Base-by-base conservation (phyloP, 805 yeast species). In the Teunomyces funiuensis region DNA sequence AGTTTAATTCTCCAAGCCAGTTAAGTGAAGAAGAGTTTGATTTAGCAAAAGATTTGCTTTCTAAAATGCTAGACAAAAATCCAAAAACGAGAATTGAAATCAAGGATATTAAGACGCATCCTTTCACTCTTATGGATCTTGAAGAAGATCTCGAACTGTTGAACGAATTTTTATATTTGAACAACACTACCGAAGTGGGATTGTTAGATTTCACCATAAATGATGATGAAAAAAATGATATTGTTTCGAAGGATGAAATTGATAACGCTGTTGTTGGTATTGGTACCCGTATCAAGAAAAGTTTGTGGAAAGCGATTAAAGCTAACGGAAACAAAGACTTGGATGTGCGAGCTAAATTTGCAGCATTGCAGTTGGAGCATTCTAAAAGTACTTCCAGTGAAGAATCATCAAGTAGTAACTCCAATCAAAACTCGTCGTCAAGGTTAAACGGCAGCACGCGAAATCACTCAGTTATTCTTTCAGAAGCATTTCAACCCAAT, bases 211-310 rank as follows among this genome's bases (percentile, higher is more conserved):
- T 50, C 51, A 33, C 45, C 52, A 41, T 57, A 52, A 34, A 33
- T 28, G 37, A 30, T 55, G 66, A 49, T 23, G 66, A 77, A 71
- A 33, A 31, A 17, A 33, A 33, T 31, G 52, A 80, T 38, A 75
- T 76, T 27, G 82, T 85, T 6, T 72, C 83, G 2, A 75, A 71
- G 36, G 83, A 82, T 43, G 96, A 88, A 45, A 74, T 86, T 6
- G 77, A 81, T 47, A 77, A 80, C 46, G 96, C 96, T 1, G 88
- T 88, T 3, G 75, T 82, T 26, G 96, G 96, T n/a, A 74, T 88
- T 37, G 90, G 89, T 6, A 75, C 79, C 38, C 72, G 82, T 41
- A 71, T 88, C 31, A 78, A 71, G 50, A 74, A 70, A 43, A 73
- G 77, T 18, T 53, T 82, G 4, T 63, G 74, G 4, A 70, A 69